Conservation (phyloP, 495 filamentous ascomycete species). For the Penicillium mononematosum region DNA sequence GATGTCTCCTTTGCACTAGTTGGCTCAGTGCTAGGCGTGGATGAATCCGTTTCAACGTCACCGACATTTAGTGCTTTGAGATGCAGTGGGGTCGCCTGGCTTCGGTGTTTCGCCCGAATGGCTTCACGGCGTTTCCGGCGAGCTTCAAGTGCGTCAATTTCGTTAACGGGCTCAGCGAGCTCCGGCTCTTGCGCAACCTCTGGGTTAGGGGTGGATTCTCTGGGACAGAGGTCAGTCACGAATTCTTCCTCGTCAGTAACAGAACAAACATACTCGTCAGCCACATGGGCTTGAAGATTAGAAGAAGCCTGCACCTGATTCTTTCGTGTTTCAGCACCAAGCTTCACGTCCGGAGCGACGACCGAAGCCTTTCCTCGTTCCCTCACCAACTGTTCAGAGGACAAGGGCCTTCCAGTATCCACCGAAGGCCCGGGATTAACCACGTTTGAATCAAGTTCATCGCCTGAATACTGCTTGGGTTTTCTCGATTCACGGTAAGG, state of each 20-base stretch:
- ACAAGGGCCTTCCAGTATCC: conserved; percentile 31
- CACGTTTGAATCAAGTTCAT: conserved; percentile 31
- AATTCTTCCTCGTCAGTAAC: not conserved
- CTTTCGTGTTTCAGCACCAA: conserved; percentile 66
- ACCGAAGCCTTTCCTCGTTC: conserved; percentile 58
- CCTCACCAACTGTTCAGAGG: conserved; percentile 65
- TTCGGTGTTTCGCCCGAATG: conserved; percentile 78
- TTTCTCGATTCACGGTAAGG: conserved; percentile 45
- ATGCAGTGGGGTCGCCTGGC: conserved; percentile 67
- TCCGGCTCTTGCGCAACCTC: conserved; percentile 31
- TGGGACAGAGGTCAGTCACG: conserved; percentile 16
- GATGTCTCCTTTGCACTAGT: conserved; percentile 24
- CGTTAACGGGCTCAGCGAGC: conserved; percentile 58
- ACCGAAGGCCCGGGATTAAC: conserved; percentile 20
- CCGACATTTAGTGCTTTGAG: conserved; percentile 72
- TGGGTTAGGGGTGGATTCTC: conserved; percentile 12
- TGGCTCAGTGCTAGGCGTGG: conserved; percentile 52
- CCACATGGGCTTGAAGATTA: conserved; percentile 19
- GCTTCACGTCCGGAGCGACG: conserved; percentile 56
- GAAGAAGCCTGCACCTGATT: conserved; percentile 53
- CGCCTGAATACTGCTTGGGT: conserved; percentile 43
- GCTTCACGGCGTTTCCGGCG: conserved; percentile 85
- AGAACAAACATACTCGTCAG: conserved; percentile 44
- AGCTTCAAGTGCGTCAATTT: conserved; percentile 79
- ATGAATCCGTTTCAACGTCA: conserved; percentile 51